phyloP scores from a whole-genome alignment of 352 stramenopile species.

The Phytophthora crassamura region DNA sequence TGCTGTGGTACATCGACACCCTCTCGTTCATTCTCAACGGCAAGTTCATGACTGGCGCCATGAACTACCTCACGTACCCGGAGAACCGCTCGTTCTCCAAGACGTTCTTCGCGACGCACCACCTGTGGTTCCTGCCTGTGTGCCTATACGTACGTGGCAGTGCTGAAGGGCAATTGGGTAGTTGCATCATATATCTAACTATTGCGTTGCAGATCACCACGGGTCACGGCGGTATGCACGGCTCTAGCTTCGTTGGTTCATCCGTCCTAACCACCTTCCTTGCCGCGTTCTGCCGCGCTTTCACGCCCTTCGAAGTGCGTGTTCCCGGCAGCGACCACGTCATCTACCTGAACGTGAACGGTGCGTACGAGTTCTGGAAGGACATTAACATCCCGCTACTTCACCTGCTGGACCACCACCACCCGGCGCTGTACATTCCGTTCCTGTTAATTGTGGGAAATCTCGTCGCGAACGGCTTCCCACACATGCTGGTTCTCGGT shows the following conservation, averaged over 20 bases:
- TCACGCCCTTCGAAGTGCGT: conserved; percentile 76
- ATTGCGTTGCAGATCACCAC: conserved; percentile 55
- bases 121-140: conserved; percentile 86
- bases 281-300: conserved; percentile 58
- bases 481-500: conserved; percentile 71
- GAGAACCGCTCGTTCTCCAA: conserved; percentile 86
- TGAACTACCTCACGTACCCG: conserved; percentile 91
- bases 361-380: conserved; percentile 86
- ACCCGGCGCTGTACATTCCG: conserved; percentile 73
- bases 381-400: conserved; percentile 78
- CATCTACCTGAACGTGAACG: conserved; percentile 86
- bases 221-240: conserved; percentile 75
- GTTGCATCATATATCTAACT: neutral
- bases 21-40: conserved; percentile 70
- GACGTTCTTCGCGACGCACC: conserved; percentile 83
- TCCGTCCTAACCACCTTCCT: conserved; percentile 68
- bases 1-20: conserved; percentile 93
- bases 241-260: conserved; percentile 67
- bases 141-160: conserved; percentile 69
- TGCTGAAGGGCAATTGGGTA: neutral
- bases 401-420: conserved; percentile 76
- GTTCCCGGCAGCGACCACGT: conserved; percentile 65
- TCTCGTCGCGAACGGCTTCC: conserved; percentile 71
- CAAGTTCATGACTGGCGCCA: conserved; percentile 90
- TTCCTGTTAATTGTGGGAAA: conserved; percentile 74